Evolutionary conservation across 257 asterid species (phyloP).

Genomic region (Capsicum rhomboideum): DNA sequence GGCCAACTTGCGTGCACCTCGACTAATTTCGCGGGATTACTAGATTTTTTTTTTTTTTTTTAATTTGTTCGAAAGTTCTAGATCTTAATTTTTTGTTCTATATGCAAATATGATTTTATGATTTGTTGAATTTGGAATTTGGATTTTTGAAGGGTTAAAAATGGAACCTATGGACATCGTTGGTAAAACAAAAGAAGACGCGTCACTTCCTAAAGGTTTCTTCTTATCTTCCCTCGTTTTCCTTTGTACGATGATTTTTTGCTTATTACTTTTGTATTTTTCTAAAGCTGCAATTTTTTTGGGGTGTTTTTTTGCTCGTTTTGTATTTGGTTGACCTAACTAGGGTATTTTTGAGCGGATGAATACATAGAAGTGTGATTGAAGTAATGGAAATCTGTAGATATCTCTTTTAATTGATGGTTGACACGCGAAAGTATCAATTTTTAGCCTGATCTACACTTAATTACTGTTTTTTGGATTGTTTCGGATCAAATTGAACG

Average conservation of each 20-base stretch:
- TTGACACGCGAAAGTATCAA: neutral
- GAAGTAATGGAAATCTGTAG: neutral
- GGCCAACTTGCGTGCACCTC: too few species aligned
- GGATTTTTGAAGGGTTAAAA: slow-evolving; percentile 13
- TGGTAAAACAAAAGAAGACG: slow-evolving; percentile 87
- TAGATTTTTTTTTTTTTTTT: neutral
- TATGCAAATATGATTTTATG: neutral
- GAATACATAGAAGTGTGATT: neutral
- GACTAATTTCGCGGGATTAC: too few species aligned
- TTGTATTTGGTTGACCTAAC: neutral
- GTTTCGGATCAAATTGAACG: neutral
- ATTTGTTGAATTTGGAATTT: neutral
- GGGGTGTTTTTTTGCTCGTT: neutral
- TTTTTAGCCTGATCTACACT: neutral
- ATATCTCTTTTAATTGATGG: neutral
- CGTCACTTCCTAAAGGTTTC: slow-evolving; percentile 95
- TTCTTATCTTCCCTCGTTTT: neutral
- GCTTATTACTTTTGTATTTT: neutral
- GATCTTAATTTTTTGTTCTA: neutral
- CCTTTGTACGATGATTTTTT: neutral
- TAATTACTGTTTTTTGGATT: neutral
- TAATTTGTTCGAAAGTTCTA: neutral
- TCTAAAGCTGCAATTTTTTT: neutral
- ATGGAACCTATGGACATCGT: slow-evolving; percentile 98
- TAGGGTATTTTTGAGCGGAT: neutral